Conservation (phyloP, 75 land plant genomes). For the Gnetum montanum region DNA sequence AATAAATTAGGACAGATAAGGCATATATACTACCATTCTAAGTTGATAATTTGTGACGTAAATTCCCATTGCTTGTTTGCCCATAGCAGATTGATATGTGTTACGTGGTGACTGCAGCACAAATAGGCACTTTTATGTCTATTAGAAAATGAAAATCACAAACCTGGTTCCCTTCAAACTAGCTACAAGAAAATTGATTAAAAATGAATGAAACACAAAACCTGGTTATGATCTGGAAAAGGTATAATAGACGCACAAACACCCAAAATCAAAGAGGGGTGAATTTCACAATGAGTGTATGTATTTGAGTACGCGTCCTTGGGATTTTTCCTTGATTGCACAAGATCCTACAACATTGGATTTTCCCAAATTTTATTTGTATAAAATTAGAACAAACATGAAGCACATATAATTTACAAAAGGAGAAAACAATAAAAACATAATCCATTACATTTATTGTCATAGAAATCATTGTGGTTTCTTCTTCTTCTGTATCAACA, state of each 20-base stretch:
- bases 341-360: conserved; percentile 64
- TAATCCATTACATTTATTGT: conserved; percentile 89
- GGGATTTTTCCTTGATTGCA: conserved; percentile 74
- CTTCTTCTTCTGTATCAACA: conserved; percentile 98
- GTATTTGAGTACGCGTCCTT: conserved; percentile 87
- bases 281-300: conserved; percentile 99
- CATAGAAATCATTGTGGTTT: conserved; percentile 99
- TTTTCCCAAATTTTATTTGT: no score
- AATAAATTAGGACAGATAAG: neutral
- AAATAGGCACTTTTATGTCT: neutral
- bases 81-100: conserved; percentile 99
- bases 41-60: conserved; percentile 98
- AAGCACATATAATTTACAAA: neutral
- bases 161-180: no score
- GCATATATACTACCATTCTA: conserved; percentile 57
- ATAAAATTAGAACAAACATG: neutral
- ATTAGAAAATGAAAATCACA: neutral
- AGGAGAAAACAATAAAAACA: conserved; percentile 8
- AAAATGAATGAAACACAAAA: no score
- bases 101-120: conserved; percentile 92
- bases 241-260: conserved; percentile 99
- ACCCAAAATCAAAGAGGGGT: conserved; percentile 95
- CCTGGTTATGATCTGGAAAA: conserved; percentile 99
- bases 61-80: conserved; percentile 99
- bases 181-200: no score